Conservation (phyloP, 1,284 basidiomycete species). For the Vanrija pseudolonga region DNA sequence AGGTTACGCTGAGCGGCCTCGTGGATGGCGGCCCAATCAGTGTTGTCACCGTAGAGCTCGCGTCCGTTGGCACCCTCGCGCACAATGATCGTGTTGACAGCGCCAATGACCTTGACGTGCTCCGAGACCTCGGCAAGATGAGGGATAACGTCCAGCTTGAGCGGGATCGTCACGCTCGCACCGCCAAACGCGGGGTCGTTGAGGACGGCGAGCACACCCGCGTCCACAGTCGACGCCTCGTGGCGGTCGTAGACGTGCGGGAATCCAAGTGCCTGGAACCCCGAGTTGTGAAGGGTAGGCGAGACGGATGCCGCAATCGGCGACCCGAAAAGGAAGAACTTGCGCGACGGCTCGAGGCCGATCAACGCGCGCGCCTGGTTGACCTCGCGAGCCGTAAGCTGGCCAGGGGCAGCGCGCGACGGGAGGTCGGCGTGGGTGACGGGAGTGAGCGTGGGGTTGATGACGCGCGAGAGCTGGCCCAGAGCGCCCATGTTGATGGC, state of each 20-base stretch:
- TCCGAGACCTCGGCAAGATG: slow-evolving; percentile 71
- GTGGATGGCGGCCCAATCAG: slow-evolving; percentile 84
- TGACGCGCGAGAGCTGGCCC: slow-evolving; percentile 84
- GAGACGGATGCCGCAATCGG: slow-evolving; percentile 89
- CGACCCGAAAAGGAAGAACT: slow-evolving; percentile 82
- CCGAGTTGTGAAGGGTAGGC: slow-evolving; percentile 89
- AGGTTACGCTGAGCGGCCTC: slow-evolving; percentile 53
- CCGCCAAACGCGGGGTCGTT: slow-evolving; percentile 77
- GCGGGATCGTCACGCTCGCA: slow-evolving; percentile 91
- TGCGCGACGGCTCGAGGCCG: slow-evolving; percentile 67
- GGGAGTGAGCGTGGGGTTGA: slow-evolving; percentile 82
- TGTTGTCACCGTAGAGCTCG: slow-evolving; percentile 79
- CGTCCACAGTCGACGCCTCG: slow-evolving; percentile 67
- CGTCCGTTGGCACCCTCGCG: slow-evolving; percentile 51
- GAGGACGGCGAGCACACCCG: slow-evolving; percentile 63
- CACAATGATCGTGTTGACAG: slow-evolving; percentile 86
- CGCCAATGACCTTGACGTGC: slow-evolving; percentile 77
- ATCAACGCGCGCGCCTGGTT: slow-evolving; percentile 74
- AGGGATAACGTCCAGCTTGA: slow-evolving; percentile 81
- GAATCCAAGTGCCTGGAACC: slow-evolving; percentile 72
- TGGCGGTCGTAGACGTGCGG: slow-evolving; percentile 75
- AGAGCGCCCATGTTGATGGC: slow-evolving; percentile 89
- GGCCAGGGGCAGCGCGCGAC: slow-evolving; percentile 82
- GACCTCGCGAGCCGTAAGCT: slow-evolving; percentile 82
- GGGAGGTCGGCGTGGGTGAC: slow-evolving; percentile 85